These are phyloP conservation scores for Penicillium sp. DNA, from an alignment of 2,329 filamentous ascomycete species.

Conservation along the genomic window DNA sequence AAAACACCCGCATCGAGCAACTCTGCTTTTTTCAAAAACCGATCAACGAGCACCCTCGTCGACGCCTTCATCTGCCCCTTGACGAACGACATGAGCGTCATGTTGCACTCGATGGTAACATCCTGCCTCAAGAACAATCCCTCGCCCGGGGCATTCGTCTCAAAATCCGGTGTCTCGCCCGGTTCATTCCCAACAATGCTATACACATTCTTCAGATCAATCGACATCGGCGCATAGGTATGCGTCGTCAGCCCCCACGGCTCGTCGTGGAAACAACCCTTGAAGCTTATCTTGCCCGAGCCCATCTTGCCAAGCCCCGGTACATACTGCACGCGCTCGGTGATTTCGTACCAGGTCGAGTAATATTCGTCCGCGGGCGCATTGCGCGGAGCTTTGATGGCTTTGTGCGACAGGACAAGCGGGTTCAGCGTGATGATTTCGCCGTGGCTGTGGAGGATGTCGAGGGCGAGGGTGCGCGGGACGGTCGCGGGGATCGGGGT, in stretches of 20 bases:
- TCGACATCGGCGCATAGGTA: conserved; percentile 78
- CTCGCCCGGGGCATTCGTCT: conserved; percentile 65
- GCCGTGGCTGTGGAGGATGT: conserved; percentile 76
- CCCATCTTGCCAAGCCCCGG: conserved; percentile 63
- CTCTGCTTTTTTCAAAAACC: conserved; percentile 60
- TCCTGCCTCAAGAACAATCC: conserved; percentile 86
- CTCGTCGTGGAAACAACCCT: conserved; percentile 78
- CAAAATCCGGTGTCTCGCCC: conserved; percentile 71
- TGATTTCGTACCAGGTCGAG: conserved; percentile 78
- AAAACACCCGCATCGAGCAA: conserved; percentile 34
- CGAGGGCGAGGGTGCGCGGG: conserved; percentile 70
- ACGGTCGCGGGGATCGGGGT: conserved; percentile 75
- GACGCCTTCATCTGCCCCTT: conserved; percentile 81
- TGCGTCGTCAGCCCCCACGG: conserved; percentile 78
- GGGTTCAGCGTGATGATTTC: conserved; percentile 91
- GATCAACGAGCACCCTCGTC: conserved; percentile 71
- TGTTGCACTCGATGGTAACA: conserved; percentile 79
- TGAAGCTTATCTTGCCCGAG: conserved; percentile 74
- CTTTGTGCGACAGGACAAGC: conserved; percentile 73
- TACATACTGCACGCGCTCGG: conserved; percentile 76
- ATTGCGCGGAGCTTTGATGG: conserved; percentile 69
- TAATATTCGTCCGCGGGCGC: conserved; percentile 72
- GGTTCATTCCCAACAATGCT: conserved; percentile 72
- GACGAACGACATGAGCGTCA: conserved; percentile 76
- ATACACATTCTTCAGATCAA: conserved; percentile 81